Evolutionary conservation across 2,329 filamentous ascomycete genomes (phyloP), one percentile per base, ranked within the genome.

Genomic region (Rutstroemia sp.): DNA sequence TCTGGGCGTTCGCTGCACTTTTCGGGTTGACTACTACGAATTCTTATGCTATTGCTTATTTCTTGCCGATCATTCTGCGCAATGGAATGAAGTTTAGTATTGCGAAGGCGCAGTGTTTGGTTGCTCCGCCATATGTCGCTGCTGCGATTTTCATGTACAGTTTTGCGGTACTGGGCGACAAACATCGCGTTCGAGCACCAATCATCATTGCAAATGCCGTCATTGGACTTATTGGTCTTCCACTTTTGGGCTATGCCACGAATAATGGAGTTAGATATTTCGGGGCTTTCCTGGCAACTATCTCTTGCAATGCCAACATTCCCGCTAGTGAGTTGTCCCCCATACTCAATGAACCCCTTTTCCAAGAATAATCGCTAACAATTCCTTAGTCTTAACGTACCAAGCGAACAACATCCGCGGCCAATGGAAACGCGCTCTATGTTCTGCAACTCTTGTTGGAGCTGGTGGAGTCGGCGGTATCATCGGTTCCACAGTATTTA

Each of bases 361-460:
- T 34, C 10, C 12, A 12, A 34, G 30, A 34, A 34, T 4, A 34
- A 34, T 34, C 30, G 9, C 85, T 62, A 94, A 94, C 68, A 77
- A 92, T 4, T 90, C 90, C 0, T 77, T 83, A 1, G 77, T 82
- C 47, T 82, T 95, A 75, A 80, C 88, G 0, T 94, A 90, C 73
- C 89, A 92, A 73, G 88, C 88, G 44, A 90, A 75, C 88, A 92
- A 74, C 34, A 60, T 95, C 67, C 84, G 89, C 52, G 90, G 89
- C 0, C 89, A 94, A 73, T 95, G 89, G 88, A 95, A 92, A 74
- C 82, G 90, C 49, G 89, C 89, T 0, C 85, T 94, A 63, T 86
- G 83, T 69, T 88, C 83, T 58, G 87, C 89, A 2, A 86, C 85
- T 0, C 78, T 92, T 2, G 86, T 94, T 3, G 87, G 86, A 1